Conservation (phyloP, 1,139 yeast species). For the Suhomyces chickasaworum region DNA sequence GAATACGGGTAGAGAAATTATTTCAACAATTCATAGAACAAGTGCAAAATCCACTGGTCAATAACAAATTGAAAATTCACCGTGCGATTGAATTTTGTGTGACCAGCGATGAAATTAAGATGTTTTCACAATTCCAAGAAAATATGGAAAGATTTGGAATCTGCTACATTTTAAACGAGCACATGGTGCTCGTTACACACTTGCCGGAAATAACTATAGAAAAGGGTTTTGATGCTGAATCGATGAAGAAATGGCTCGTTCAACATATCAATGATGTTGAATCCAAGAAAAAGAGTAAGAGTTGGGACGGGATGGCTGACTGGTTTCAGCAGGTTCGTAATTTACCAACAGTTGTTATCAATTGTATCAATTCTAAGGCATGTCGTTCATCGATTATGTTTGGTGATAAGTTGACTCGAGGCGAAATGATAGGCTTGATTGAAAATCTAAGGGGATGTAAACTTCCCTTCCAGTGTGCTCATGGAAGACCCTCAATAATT, state of each 20-base stretch:
- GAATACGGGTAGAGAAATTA: conserved; percentile 56
- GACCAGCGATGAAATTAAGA: conserved; percentile 28
- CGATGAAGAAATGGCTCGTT: conserved; percentile 37
- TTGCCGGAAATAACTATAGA: conserved; percentile 43
- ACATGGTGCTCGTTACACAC: conserved; percentile 29
- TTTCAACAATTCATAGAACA: conserved; percentile 34
- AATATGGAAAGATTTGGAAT: conserved; percentile 43
- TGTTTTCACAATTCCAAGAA: conserved; percentile 29
- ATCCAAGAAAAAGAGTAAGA: conserved; percentile 21
- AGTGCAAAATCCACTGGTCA: conserved; percentile 16
- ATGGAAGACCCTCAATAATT: conserved; percentile 76
- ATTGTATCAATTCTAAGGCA: conserved; percentile 60
- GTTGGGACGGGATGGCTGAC: conserved; percentile 1
- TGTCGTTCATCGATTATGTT: conserved; percentile 76
- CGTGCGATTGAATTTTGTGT: conserved; percentile 24
- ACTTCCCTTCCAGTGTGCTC: conserved; percentile 81
- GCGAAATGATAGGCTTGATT: conserved; percentile 51
- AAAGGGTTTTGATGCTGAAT: conserved; percentile 27
- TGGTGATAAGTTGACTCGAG: conserved; percentile 53
- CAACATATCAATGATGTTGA: conserved; percentile 48
- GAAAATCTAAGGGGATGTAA: conserved; percentile 47
- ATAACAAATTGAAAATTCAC: conserved; percentile 16
- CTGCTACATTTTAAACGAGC: conserved; percentile 18
- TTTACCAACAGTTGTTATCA: conserved; percentile 53
- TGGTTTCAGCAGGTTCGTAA: conserved; percentile 21